phyloP scores from a whole-genome alignment of 768 basidiomycete species.

The Scleroderma bovista region DNA sequence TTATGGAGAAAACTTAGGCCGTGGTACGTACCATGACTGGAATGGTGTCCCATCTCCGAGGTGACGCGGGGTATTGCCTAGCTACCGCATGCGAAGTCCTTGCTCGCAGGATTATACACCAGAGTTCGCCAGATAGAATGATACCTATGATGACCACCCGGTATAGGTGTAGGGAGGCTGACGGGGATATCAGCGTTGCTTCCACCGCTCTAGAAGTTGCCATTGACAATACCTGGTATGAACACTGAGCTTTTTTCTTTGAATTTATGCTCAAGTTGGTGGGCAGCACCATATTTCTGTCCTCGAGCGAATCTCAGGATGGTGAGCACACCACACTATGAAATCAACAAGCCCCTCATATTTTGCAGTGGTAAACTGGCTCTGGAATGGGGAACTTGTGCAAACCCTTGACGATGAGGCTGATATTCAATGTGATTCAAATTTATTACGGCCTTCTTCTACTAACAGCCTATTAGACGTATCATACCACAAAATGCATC shows the following conservation, averaged over 20 bases:
- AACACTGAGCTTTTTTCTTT: not conserved
- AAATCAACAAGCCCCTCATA: constrained; percentile 3
- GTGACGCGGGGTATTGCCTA: constrained; percentile 20
- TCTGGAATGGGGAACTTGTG: constrained; percentile 82
- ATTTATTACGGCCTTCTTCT: not conserved
- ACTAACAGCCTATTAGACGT: constrained; percentile 45
- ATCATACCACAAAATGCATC: constrained; percentile 52
- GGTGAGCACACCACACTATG: constrained; percentile 38
- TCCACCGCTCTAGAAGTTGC: constrained; percentile 81
- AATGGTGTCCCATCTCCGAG: not conserved
- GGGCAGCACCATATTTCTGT: constrained; percentile 71
- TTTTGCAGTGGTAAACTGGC: constrained; percentile 60
- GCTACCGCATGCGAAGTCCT: constrained; percentile 82
- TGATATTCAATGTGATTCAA: constrained; percentile 67
- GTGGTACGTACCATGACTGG: constrained; percentile 47
- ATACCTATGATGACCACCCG: constrained; percentile 72
- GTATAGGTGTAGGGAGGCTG: constrained; percentile 62
- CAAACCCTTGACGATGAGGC: constrained; percentile 71
- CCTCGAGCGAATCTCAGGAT: constrained; percentile 80
- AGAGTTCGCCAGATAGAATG: constrained; percentile 55
- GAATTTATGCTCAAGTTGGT: constrained; percentile 2
- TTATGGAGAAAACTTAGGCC: constrained; percentile 77
- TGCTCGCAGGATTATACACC: constrained; percentile 75
- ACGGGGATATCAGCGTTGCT: constrained; percentile 72
- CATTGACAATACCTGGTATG: constrained; percentile 86